phyloP scores from a whole-genome alignment of 2,329 filamentous ascomycete species.

The Aspergillus sp. region DNA sequence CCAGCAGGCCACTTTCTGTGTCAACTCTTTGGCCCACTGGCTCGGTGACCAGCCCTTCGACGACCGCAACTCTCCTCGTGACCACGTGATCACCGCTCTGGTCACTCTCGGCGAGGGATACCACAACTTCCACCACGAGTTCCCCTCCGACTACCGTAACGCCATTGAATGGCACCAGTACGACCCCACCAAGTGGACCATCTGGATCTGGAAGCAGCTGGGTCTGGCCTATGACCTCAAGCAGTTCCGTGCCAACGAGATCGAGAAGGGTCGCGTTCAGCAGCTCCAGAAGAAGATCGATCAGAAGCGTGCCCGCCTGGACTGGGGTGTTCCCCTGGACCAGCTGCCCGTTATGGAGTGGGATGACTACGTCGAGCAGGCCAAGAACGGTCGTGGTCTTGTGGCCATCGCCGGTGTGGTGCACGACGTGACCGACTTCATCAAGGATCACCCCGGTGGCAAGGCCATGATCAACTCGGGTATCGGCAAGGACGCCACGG shows the following conservation, averaged over 20 bases:
- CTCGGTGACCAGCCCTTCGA: constrained; percentile 90
- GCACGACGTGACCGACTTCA: constrained; percentile 80
- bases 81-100: constrained; percentile 81
- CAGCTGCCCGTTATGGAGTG: constrained; percentile 82
- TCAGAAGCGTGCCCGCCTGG: constrained; percentile 75
- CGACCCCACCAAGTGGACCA: constrained; percentile 87
- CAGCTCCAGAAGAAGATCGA: constrained; percentile 92
- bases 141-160: constrained; percentile 90
- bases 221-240: constrained; percentile 85
- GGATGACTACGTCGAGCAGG: constrained; percentile 78
- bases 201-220: constrained; percentile 80
- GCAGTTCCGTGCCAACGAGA: constrained; percentile 88
- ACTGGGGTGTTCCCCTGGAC: constrained; percentile 84
- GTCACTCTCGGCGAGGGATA: constrained; percentile 86
- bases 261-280: constrained; percentile 86
- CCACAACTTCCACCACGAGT: constrained; percentile 96
- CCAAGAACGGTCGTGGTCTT: constrained; percentile 74
- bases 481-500: constrained; percentile 83
- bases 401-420: constrained; percentile 80
- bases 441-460: constrained; percentile 87
- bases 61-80: constrained; percentile 86
- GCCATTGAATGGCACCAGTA: constrained; percentile 90
- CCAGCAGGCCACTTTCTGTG: constrained; percentile 89
- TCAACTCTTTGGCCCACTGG: constrained; percentile 89
- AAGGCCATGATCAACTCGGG: constrained; percentile 80